phyloP scores from a whole-genome alignment of 1,139 yeast genomes.

The Taiozyma sp. region DNA sequence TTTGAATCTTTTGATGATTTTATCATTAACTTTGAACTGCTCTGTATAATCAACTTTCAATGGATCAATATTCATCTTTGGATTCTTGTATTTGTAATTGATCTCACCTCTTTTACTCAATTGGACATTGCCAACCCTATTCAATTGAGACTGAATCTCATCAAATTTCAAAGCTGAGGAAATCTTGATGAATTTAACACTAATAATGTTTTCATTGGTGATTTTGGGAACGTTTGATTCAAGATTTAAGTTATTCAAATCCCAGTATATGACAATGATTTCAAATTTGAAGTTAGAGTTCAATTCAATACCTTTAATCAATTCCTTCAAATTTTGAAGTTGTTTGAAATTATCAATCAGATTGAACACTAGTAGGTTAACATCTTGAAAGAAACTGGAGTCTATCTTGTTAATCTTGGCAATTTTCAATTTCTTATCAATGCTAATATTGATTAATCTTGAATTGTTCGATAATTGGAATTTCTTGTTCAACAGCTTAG shows the following conservation, averaged over 20 bases:
- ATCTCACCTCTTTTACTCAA: constrained; percentile 20
- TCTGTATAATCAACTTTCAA: neutral
- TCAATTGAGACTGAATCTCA: constrained; percentile 12
- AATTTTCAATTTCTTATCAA: constrained; percentile 4
- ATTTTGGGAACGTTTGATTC: constrained; percentile 2
- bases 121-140: constrained; percentile 8
- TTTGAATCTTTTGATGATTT: constrained; percentile 6
- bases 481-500: constrained; percentile 17
- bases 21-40: neutral
- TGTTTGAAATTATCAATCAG: constrained; percentile 30
- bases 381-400: constrained; percentile 19
- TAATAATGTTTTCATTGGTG: constrained; percentile 7
- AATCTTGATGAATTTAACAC: constrained; percentile 14
- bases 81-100: constrained; percentile 15
- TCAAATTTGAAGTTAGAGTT: constrained; percentile 30
- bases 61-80: neutral
- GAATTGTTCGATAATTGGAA: constrained; percentile 6
- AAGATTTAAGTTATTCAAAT: constrained; percentile 17
- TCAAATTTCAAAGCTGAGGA: constrained; percentile 15
- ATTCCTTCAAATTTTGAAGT: constrained; percentile 28
- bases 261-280: constrained; percentile 33
- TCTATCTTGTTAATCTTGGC: constrained; percentile 12
- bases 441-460: neutral
- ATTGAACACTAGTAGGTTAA: constrained; percentile 32
- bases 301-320: constrained; percentile 29